phyloP scores from a whole-genome alignment of 2,329 filamentous ascomycete genomes.

The Exophiala bonariae region DNA sequence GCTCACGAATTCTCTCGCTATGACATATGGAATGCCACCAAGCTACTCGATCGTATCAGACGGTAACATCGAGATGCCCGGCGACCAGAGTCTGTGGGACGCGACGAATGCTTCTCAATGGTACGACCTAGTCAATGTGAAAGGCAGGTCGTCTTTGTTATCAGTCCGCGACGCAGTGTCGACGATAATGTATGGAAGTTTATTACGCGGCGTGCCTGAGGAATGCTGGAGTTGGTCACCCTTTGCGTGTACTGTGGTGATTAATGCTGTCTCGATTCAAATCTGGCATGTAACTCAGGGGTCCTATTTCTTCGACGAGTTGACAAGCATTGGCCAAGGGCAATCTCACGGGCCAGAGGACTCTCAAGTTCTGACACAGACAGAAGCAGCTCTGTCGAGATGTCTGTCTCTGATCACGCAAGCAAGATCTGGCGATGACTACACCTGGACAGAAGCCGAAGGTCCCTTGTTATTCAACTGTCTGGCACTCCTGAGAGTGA shows the following conservation, averaged over 20 bases:
- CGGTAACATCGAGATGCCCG: constrained; percentile 35
- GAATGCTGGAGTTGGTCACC: constrained; percentile 25
- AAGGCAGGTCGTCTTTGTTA: constrained; percentile 7
- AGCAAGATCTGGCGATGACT: constrained; percentile 78
- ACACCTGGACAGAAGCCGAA: constrained; percentile 53
- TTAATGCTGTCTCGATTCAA: constrained; percentile 38
- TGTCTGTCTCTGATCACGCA: constrained; percentile 41
- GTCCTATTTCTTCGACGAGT: constrained; percentile 30
- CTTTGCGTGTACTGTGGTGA: constrained; percentile 34
- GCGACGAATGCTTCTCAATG: constrained; percentile 31
- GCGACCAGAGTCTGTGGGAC: constrained; percentile 35
- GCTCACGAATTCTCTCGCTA: constrained; percentile 34
- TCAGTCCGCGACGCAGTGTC: constrained; percentile 30
- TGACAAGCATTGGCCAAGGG: constrained; percentile 19
- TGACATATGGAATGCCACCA: constrained; percentile 34
- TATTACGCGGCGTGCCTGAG: constrained; percentile 17
- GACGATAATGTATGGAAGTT: constrained; percentile 29
- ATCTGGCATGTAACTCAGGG: constrained; percentile 37
- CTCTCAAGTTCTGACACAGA: constrained; percentile 26
- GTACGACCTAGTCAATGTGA: constrained; percentile 20
- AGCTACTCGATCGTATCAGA: constrained; percentile 36
- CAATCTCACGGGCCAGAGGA: constrained; percentile 25
- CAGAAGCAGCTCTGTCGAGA: constrained; percentile 30
- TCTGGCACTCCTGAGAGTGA: constrained; percentile 35
- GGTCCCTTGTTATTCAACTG: constrained; percentile 37